Base-by-base conservation (phyloP, 2,329 filamentous ascomycete species). In the Bipolaris bicolor region DNA sequence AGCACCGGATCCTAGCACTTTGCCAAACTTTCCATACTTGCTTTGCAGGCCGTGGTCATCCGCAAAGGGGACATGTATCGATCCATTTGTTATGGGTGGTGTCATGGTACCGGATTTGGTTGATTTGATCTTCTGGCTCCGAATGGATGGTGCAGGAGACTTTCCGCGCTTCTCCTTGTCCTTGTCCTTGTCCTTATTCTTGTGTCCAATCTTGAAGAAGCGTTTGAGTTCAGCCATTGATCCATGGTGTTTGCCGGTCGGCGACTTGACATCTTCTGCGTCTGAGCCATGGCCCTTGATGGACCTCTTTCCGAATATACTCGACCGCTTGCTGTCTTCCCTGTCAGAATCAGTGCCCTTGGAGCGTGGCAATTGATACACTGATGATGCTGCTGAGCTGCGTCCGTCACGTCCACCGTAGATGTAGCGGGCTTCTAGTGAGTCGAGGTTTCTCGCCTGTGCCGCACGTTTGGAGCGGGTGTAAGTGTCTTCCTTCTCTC, bases 171-270 rank as follows among this genome's bases (percentile, higher is more conserved):
- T 88, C 37, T 72, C 61, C 59, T 73, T 75, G 58, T 83, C 78
- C 71, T 91, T 75, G 58, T 83, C 78, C 71, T 91, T 92, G 62
- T 76, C 54, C 36, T 57, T 53, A 24, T 53, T 68, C 49, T 76
- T 79, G 64, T 88, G 84, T 2, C 89, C 86, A 59, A 92, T 88
- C 77, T 89, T 95, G 82, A 99, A 96, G 76, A 99, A 99, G n/a
- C 95, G 86, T 79, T 97, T 97, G 59, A 99, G 78, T 69, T 98
- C 94, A 3, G 90, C 89, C 90, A 98, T 98, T 5, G 95, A 97
- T 20, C 90, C 88, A 58, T 91, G 78, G 33, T 90, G 78, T 52
- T 74, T 75, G 16, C 67, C 67, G 3, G 58, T 43, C 4, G 49
- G 51, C n/a, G 65, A 57, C 26, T 72, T 64, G 62, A 51, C 50